Percentiles rank a stretch among this genome's conserved stretches.
Evolutionary conservation across 139 green algal species (phyloP).

Genomic region (Chlorella sp.): DNA sequence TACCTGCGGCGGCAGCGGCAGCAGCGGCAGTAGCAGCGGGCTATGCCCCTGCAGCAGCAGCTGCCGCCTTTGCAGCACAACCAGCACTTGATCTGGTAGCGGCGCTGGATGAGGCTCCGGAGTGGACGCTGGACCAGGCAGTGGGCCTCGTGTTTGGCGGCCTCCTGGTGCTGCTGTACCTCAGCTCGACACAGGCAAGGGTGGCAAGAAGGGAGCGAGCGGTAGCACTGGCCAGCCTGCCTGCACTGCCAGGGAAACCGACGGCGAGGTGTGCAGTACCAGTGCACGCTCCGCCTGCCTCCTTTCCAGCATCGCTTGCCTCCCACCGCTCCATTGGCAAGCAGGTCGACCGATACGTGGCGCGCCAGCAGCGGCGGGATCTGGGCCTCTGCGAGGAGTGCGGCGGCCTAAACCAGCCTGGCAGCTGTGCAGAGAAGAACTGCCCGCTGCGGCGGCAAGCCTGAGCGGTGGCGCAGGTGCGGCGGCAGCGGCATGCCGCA

Average conservation of each 20-base stretch:
- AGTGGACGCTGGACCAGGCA: conserved; percentile 86
- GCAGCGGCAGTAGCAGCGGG: neutral
- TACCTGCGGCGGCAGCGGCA: neutral
- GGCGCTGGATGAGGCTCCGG: conserved; percentile 63
- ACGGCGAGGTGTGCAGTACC: no score
- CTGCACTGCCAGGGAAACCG: no score
- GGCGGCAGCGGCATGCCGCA: neutral
- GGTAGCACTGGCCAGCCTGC: no score
- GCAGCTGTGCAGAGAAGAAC: conserved; percentile 48
- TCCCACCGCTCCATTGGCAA: neutral
- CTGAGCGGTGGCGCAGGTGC: neutral
- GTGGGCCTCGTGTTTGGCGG: conserved; percentile 81
- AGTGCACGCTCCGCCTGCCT: no score
- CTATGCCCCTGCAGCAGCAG: neutral
- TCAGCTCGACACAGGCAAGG: conserved; percentile 41
- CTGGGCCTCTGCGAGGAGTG: conserved; percentile 84
- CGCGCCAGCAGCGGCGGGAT: conserved; percentile 67
- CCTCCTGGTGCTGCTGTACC: conserved; percentile 64
- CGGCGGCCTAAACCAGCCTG: conserved; percentile 70
- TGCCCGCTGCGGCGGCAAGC: conserved; percentile 14
- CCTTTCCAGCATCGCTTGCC: neutral
- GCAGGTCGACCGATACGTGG: conserved; percentile 67
- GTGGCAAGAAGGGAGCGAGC: neutral
- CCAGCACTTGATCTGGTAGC: neutral
- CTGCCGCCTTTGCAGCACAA: neutral